Evolutionary conservation across 2,329 filamentous ascomycete species (phyloP).

Genomic region (Trichophyton schoenleinii): DNA sequence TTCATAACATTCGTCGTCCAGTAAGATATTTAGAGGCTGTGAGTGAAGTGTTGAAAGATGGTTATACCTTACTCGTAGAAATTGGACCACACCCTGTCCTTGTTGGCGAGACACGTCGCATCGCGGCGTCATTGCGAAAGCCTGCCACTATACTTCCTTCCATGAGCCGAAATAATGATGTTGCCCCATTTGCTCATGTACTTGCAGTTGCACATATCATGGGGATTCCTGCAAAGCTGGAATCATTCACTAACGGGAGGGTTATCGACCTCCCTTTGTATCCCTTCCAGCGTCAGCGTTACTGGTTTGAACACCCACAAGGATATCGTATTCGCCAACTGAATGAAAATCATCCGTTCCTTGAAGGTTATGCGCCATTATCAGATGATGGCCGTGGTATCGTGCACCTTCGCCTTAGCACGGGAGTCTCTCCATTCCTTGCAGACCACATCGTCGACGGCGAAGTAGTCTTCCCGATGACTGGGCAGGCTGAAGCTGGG

Average conservation of each 20-base stretch:
- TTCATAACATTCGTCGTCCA: neutral
- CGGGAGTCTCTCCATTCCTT: neutral
- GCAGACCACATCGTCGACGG: neutral
- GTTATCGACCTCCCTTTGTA: neutral
- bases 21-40: neutral
- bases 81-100: neutral
- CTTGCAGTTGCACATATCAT: neutral
- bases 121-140: neutral
- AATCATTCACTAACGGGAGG: neutral
- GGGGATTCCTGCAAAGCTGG: neutral
- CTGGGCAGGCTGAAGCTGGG: neutral
- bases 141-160: neutral
- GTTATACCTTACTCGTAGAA: neutral
- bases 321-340: neutral
- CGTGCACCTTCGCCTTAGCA: neutral
- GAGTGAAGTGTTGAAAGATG: neutral
- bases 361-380: neutral
- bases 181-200: neutral
- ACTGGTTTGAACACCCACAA: neutral
- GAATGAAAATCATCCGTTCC: neutral
- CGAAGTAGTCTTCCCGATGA: neutral
- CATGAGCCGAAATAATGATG: neutral
- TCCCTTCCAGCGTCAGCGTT: neutral
- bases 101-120: neutral
- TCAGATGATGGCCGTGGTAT: neutral